Evolutionary conservation across 2,329 filamentous ascomycete genomes (phyloP).

Genomic region (Parafenestella ontariensis): DNA sequence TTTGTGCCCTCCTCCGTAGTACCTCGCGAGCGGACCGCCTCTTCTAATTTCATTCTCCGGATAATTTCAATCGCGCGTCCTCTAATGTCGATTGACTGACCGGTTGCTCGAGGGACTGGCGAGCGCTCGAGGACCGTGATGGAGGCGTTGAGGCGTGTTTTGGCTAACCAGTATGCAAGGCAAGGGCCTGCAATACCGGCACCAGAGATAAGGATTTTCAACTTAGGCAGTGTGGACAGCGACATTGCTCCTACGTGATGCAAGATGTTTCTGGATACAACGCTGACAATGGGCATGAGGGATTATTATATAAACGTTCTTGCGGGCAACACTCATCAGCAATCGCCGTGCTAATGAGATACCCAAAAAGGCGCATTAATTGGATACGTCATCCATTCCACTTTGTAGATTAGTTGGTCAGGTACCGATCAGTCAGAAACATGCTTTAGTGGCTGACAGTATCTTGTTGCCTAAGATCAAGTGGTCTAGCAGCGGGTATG

Average conservation of each 20-base stretch:
- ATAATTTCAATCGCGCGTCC: conserved; percentile 52
- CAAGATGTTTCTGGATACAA: background rate
- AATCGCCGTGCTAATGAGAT: background rate
- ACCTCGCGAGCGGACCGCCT: conserved; percentile 42
- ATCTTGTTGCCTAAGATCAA: background rate
- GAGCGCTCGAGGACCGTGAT: conserved; percentile 57
- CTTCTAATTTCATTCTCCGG: conserved; percentile 49
- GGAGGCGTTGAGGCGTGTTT: conserved; percentile 34
- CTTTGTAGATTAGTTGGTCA: background rate
- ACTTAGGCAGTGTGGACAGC: conserved; percentile 15
- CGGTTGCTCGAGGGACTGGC: conserved; percentile 47
- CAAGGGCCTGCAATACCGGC: conserved; percentile 50
- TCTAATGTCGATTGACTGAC: conserved; percentile 57
- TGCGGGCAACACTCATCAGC: background rate
- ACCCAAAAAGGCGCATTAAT: background rate
- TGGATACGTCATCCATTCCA: background rate
- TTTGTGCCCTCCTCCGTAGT: conserved; percentile 52
- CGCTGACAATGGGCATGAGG: background rate
- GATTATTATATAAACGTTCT: background rate
- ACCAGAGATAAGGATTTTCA: conserved; percentile 47
- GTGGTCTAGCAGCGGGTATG: background rate
- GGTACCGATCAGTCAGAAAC: background rate
- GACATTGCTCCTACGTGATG: conserved; percentile 2
- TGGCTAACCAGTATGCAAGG: conserved; percentile 45
- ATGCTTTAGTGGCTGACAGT: background rate